A percentile compares a stretch with the other conserved stretches of the same genome.
phyloP scores from a whole-genome alignment of 495 filamentous ascomycete species.

The Penicillium mononematosum region DNA sequence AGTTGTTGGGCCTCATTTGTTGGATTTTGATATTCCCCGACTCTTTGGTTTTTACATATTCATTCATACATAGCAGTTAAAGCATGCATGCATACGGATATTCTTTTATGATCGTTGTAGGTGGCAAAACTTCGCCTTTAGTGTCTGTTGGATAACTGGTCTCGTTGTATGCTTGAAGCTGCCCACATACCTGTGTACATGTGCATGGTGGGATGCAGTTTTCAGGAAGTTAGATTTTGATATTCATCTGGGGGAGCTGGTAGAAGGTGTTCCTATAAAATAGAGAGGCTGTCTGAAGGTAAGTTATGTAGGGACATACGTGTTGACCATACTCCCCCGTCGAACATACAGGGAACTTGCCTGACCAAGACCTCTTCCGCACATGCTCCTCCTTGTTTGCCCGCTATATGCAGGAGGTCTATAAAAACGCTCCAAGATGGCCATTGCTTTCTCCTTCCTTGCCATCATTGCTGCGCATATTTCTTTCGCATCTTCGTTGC shows the following conservation, averaged over 20 bases:
- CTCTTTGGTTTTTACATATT: background rate
- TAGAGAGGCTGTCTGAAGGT: background rate
- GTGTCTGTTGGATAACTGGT: no score
- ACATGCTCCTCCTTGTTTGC: background rate
- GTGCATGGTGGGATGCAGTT: no score
- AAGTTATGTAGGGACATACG: background rate
- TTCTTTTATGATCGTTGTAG: no score
- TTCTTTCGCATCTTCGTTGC: no score
- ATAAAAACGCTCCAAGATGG: background rate
- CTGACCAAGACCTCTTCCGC: no score
- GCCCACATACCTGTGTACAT: no score
- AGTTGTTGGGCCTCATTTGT: constrained; percentile 3
- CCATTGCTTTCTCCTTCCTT: background rate
- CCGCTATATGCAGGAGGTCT: background rate
- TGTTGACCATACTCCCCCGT: background rate
- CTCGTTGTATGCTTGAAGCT: no score
- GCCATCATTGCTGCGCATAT: background rate
- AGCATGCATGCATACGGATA: background rate
- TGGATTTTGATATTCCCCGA: background rate
- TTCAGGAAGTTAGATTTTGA: no score
- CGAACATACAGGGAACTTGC: no score
- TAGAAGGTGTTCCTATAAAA: no score
- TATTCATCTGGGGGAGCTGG: no score
- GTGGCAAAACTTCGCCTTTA: no score
- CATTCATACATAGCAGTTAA: background rate